Evolutionary conservation across 1,284 basidiomycete species (phyloP), one percentile per base, ranked within the genome.

Genomic region (Amylostereum chailletii): DNA sequence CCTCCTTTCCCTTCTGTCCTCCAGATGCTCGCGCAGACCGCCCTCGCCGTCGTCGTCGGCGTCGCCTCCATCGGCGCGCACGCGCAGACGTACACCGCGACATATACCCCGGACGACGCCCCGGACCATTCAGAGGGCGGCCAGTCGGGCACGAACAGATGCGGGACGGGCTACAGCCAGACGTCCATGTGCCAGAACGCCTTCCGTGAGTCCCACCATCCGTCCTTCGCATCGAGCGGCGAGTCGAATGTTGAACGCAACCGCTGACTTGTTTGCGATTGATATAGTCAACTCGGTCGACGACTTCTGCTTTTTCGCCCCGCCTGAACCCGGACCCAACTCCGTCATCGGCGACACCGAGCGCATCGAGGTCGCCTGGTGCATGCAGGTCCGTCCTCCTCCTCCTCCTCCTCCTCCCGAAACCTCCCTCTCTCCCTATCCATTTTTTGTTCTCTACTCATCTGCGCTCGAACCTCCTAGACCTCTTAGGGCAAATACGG

Each of bases 311-410:
- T 45, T 79, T 42, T 79, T 68, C 60, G 77, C 72, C 2, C 83
- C 83, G 38, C 76, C 80, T 3, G 57, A 71, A 27, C 71, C 83
- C 58, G 75, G 80, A 50, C 58, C 81, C 52, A 60, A 69, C 62
- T 68, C 77, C 38, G 64, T 62, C 37, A 77, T 83, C 52, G 77
- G 75, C 37, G 70, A 81, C 60, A 78, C 74, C 5, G 79, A 84
- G 75, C 76, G 75, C 47, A 71, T 80, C 49, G 76, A 81, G 58
- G 81, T 87, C 44, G 68, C 85, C 34, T 89, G 81, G 79, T 90
- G 86, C 61, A 70, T 71, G 34, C 76, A 82, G 69, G 76, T 71
- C 19, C 19, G 19, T 19, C 19, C 19, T 19, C 19, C 19, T 19
- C 19, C 19, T 19, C 19, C 19, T 19, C 19, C 19, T 19, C 19